Evolutionary conservation across 805 yeast genomes (phyloP).

Genomic region (Hanseniaspora vineae): DNA sequence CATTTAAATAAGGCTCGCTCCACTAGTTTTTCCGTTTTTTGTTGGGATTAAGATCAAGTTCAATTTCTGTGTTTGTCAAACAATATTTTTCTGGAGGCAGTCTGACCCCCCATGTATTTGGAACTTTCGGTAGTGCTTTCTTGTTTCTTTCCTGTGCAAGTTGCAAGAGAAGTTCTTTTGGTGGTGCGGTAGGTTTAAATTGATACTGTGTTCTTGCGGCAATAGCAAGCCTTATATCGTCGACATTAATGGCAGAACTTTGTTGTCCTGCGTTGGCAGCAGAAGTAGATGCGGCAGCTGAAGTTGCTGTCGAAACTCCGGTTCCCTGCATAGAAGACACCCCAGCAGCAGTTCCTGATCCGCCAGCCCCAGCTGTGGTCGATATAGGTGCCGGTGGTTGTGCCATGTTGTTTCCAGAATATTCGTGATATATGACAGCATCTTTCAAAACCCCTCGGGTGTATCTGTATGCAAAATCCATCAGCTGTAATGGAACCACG

Average conservation of each 20-base stretch:
- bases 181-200: constrained; percentile 85
- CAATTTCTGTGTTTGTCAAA: constrained; percentile 37
- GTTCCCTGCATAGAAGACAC: background rate
- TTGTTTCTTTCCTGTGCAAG: constrained; percentile 87
- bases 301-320: constrained; percentile 4
- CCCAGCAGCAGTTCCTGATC: constrained; percentile 1
- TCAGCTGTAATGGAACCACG: constrained; percentile 86
- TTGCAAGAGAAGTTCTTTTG: constrained; percentile 81
- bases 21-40: background rate
- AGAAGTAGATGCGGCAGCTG: constrained; percentile 6
- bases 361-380: constrained; percentile 1
- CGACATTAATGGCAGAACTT: constrained; percentile 54
- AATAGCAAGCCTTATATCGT: constrained; percentile 83
- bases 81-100: constrained; percentile 97
- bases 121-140: constrained; percentile 79
- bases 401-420: constrained; percentile 32
- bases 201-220: constrained; percentile 92
- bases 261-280: constrained; percentile 13
- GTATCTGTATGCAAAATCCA: constrained; percentile 93
- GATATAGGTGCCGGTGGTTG: constrained; percentile 8
- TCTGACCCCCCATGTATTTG: constrained; percentile 83
- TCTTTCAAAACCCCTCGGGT: constrained; percentile 80
- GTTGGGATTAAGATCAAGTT: background rate
- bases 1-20: too few relatives aligned
- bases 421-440: constrained; percentile 81